Conservation (phyloP, 2,329 filamentous ascomycete genomes). For the Xylariales sp. region DNA sequence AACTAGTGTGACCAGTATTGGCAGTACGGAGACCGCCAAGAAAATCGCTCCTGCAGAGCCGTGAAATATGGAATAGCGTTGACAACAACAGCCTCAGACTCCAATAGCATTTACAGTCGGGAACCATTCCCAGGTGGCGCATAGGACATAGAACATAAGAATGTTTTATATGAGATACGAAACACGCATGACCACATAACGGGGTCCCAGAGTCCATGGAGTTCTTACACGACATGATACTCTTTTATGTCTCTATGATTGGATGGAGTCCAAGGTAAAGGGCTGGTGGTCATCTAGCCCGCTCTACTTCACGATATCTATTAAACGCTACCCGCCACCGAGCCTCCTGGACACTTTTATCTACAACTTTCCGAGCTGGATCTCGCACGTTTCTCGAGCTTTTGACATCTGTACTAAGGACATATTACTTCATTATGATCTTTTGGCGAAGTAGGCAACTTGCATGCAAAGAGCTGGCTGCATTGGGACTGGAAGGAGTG, state of each 20-base stretch:
- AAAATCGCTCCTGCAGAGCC: conserved; percentile 59
- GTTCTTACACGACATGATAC: conserved; percentile 14
- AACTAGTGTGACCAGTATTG: conserved; percentile 69
- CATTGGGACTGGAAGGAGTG: conserved; percentile 36
- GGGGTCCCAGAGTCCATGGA: conserved; percentile 5
- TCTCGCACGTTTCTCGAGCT: conserved; percentile 14
- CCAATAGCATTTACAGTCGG: conserved; percentile 7
- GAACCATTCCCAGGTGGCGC: conserved; percentile 3
- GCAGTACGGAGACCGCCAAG: conserved; percentile 73
- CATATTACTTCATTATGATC: conserved; percentile 19
- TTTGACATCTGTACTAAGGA: conserved; percentile 13
- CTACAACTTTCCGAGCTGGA: conserved; percentile 12
- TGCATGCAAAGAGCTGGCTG: conserved; percentile 37
- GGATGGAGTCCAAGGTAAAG: conserved; percentile 4
- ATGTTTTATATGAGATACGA: conserved; percentile 29
- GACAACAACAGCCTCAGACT: not conserved
- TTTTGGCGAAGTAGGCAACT: conserved; percentile 27
- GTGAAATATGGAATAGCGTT: conserved; percentile 28
- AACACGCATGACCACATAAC: conserved; percentile 20
- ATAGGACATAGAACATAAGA: conserved; percentile 13
- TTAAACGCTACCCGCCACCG: conserved; percentile 1
- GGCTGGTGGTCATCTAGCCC: not conserved
- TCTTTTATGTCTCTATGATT: not conserved
- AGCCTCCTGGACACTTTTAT: conserved; percentile 6
- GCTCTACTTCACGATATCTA: not conserved